Base-by-base conservation (phyloP, 129 eudicot genomes). In the Saposhnikovia divaricata region DNA sequence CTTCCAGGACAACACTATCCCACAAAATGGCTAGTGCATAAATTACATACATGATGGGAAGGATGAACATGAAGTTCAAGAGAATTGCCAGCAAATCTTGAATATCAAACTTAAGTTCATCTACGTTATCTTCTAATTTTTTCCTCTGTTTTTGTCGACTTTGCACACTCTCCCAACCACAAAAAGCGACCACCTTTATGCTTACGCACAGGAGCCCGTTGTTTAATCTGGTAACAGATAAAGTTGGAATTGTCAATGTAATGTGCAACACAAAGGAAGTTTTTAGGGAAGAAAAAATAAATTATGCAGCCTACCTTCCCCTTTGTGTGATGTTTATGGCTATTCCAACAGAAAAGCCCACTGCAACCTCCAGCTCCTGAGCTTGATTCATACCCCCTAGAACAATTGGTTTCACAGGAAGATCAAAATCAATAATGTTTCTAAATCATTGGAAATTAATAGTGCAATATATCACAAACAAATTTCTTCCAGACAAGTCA, bases 341-440 rank as follows among this genome's bases (percentile, higher is more conserved):
- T 87, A 55, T 89, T 92, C 89, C 90, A 93, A 82, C 98, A 90
- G 78, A 93, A 83, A 59, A 85, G 79, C 43, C 85, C 86, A 55
- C 86, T 81, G 82, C 98, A 93, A 59, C 98, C 96, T 14, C 88
- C 87, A 25, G 78, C 84, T 78, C 93, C 98, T 39, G 98, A 79
- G 72, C 96, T 93, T 59, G 96, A 93, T 81, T 93, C 96, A 47
- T 92, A 92, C 42, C 94, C 97, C 83, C 97, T 92, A 75, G 73
- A 73, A 51, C 1, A 46, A 61, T 82, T 69, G 81, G 74, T 53
- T 78, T 40, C 21, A 37, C 51, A 57, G 27, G 16, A 19, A 21
- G 38, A 59, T 77, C 7, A 6, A 4, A 59, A 40, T 19, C 15
- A 10, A 47, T 1, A 9, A 39, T 34, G 38, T 19, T 40, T 43